Evolutionary conservation across 257 asterid genomes (phyloP), one percentile per base, ranked within the genome.

Genomic region (Jacaranda copaia): DNA sequence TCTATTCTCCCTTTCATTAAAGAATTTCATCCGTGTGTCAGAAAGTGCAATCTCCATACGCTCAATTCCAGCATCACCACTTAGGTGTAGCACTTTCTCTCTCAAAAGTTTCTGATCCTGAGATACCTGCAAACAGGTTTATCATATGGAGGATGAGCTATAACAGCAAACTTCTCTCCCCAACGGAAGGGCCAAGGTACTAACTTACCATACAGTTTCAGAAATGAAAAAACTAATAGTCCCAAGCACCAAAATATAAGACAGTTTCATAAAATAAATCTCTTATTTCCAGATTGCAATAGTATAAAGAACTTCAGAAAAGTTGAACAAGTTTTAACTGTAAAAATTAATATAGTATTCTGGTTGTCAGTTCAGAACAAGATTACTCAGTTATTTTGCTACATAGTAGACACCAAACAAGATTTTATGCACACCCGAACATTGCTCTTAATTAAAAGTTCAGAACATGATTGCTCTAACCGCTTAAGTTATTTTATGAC

Each of bases 51-150:
- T 74, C 60, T 89, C 95, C 95, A 88, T 89, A 8, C 95, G 89
- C 76, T 81, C 86, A 73, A 88, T 83, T 60, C 95, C 95, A 70
- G 91, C 91, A 81, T 82, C 89, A 68, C 95, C 95, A 78, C 92
- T 83, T 69, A 89, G 80, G 78, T 89, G 88, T 68, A 66, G 89
- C 74, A 89, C 92, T 83, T 84, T 88, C 75, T 89, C 91, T 80
- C 88, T 88, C 77, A 89, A 68, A 68, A 89, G 91, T 58, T 72
- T 88, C 84, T 86, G 92, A 66, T 89, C 95, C 69, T 84, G 32
- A 25, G 77, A 80, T 46, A 89, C 95, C 95, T 89, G 75, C 79
- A 77, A 67, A 81, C 40, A 75, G 62, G 62, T 25, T 68, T 14
- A 58, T 69, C 19, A 51, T n/a, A 51, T 3, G 53, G 43, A 68